Evolutionary conservation across 2,329 filamentous ascomycete genomes (phyloP).

Genomic region (Diaporthe citriasiana): DNA sequence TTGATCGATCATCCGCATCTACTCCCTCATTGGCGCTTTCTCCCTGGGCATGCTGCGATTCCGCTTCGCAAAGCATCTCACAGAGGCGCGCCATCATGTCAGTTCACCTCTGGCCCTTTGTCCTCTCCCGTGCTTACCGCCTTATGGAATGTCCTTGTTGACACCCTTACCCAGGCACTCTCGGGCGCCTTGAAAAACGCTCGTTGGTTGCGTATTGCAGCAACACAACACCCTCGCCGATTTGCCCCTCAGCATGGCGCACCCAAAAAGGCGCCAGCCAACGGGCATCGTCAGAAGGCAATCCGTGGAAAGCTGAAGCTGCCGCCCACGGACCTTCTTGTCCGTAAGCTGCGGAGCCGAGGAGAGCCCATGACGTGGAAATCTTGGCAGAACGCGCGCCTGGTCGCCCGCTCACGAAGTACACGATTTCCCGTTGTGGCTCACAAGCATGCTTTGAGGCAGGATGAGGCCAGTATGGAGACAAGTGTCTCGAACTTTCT

Average conservation of each 20-base stretch:
- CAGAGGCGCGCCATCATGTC: conserved; percentile 10
- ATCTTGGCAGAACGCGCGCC: conserved; percentile 27
- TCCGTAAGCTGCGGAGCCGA: conserved; percentile 14
- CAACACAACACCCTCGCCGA: neutral
- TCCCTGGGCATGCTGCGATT: conserved; percentile 35
- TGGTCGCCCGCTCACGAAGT: conserved; percentile 45
- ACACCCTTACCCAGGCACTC: neutral
- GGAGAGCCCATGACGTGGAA: conserved; percentile 19
- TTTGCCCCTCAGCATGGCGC: neutral
- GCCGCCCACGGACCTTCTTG: conserved; percentile 36
- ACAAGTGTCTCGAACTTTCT: conserved; percentile 45
- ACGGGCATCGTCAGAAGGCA: neutral
- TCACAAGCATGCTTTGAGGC: conserved; percentile 46
- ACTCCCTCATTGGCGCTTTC: neutral
- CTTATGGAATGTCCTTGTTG: neutral
- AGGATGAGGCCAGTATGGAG: conserved; percentile 44
- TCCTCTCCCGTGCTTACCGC: neutral
- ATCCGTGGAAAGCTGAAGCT: neutral
- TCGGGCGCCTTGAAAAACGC: too few species aligned
- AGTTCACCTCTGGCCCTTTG: neutral
- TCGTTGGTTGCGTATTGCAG: neutral
- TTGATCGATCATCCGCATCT: too few species aligned
- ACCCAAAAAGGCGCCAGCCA: neutral
- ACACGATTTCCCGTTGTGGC: conserved; percentile 47
- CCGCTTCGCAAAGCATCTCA: conserved; percentile 21